Evolutionary conservation across 768 basidiomycete species (phyloP), one percentile per base, ranked within the genome.

Genomic region (Coprinopsis strossmayeri): DNA sequence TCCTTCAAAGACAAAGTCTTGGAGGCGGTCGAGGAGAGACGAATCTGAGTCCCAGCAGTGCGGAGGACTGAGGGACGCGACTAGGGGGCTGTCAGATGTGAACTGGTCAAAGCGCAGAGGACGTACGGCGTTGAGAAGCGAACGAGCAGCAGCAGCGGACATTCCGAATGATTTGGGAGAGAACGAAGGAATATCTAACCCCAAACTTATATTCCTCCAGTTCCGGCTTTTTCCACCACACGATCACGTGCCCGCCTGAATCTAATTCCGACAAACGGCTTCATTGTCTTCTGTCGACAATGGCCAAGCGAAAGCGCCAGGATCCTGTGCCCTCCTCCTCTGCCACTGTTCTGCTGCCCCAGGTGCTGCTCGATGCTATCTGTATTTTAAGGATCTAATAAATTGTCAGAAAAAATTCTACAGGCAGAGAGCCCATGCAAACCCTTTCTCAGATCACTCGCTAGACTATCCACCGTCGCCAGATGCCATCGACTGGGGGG

Each of bases 381-480:
- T n/a, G n/a, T n/a, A n/a, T n/a, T n/a, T n/a, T n/a, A n/a, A n/a
- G n/a, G n/a, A 4, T 17, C 41, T 37, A 9, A 30, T 34, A 7
- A 40, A 41, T 50, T 52, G 17, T 51, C 55, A 90, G 84, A 91
- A 91, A 82, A 81, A 81, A 61, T 84, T 87, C 59, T 91, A 91
- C 60, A 71, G 87, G 34, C 87, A 91, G 57, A 78, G 87, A 42
- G 87, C 87, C 30, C 87, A 91, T 59, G 86, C 87, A 3, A 90
- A 90, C 61, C 87, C 87, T 2, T 90, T 90, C 67, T 90, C 88
- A 13, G 87, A 90, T 62, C 87, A 99, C 69, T 74, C 81, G 15
- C 79, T 99, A 45, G 82, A 84, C 52, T 98, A 97, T 60, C 95
- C 95, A 1, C 49, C 77, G 12, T 82, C 82, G 4, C 94, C 94